Base-by-base conservation (phyloP, 805 yeast species). In the Candida sakaeoensis region DNA sequence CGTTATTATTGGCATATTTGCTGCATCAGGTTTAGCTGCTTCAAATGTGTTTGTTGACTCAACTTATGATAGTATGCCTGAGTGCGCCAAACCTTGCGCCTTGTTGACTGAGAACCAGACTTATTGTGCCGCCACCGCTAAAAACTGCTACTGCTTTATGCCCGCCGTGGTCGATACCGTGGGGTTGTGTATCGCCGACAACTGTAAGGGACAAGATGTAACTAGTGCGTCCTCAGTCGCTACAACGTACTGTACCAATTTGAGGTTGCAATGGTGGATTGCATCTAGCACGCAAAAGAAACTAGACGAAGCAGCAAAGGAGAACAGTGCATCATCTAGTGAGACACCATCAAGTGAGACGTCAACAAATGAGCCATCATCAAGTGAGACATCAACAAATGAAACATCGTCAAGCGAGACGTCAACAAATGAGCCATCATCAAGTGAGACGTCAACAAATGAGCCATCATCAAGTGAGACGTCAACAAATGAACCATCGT, bases 51-150 rank as follows among this genome's bases (percentile, higher is more conserved):
- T 21, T 21, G 24, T 21, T 21, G 24, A 21, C 10, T 16, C 24
- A 26, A 38, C 33, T 12, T 22, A 23, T 72, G 49, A 47, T 22
- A 37, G 45, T 5, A 51, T 71, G 19, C 77, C 78, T 21, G 36
- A 50, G 2, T 72, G 77, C 53, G 78, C 77, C 27, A 44, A 54
- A 40, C 45, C 54, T 3, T 72, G 77, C 53, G 45, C 51, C 17
- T 50, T n/a, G 43, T 25, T 30, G 19, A 51, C 54, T 22, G 59
- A 66, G 9, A 52, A 56, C 27, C 68, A 65, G 39, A 72, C 77
- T 4, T 75, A 75, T 17, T 72, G 77, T 48, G 77, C 77, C 36
- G 67, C 50, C 53, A 13, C 34, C 50, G 72, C 66, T 47, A 57
- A 70, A 33, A 72, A 72, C 14, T 67, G 72, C 54, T 59, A 66